phyloP scores from a whole-genome alignment of 768 basidiomycete species.

The Tylopilus balloui region DNA sequence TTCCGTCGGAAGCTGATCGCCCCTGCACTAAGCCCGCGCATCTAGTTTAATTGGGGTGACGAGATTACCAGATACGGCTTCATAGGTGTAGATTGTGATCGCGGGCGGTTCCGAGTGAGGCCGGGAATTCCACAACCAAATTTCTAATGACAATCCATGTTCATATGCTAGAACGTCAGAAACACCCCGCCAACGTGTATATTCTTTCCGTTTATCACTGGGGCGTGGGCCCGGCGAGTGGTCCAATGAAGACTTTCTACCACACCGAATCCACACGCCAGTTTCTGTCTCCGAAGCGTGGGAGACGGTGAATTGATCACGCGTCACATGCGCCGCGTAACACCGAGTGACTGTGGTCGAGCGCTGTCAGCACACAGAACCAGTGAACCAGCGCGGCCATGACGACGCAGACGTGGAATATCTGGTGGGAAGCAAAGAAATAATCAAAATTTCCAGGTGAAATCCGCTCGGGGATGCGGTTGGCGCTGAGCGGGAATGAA shows the following conservation, averaged over 20 bases:
- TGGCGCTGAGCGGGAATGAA: conserved; percentile 59
- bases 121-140: conserved; percentile 17
- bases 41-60: conserved; percentile 9
- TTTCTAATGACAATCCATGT: conserved; percentile 30
- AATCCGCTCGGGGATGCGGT: conserved; percentile 73
- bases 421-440: conserved; percentile 80
- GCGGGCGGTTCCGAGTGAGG: conserved; percentile 22
- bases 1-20: conserved; percentile 26
- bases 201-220: conserved; percentile 26
- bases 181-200: conserved; percentile 28
- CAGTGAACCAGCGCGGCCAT: conserved; percentile 69
- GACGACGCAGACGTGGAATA: conserved; percentile 82
- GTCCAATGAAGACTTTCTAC: conserved; percentile 21
- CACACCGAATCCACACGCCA: conserved; percentile 8
- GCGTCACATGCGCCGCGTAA: conserved; percentile 13
- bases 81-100: conserved; percentile 10
- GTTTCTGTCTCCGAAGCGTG: conserved; percentile 17
- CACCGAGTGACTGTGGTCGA: conserved; percentile 53
- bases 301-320: conserved; percentile 25
- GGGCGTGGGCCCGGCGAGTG: conserved; percentile 18
- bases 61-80: conserved; percentile 9
- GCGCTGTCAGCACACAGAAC: conserved; percentile 48
- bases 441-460: conserved; percentile 76
- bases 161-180: conserved; percentile 21
- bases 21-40: conserved; percentile 20